A percentile compares a stretch with the other conserved stretches of the same genome.
Evolutionary conservation across 805 yeast species (phyloP).

Genomic region (Candida nitratophila): DNA sequence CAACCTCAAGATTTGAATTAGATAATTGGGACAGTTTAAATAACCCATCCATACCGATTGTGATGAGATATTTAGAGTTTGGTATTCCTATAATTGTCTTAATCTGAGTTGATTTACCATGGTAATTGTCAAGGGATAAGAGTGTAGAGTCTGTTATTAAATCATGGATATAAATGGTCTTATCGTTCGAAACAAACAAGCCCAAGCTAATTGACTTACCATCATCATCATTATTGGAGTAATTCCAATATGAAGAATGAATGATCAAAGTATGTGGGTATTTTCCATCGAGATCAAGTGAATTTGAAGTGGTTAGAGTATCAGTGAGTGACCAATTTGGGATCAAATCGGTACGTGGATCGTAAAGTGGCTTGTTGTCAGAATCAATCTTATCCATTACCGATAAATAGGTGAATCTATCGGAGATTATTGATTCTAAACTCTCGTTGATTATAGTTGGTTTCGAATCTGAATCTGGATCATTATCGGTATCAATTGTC

Average conservation of each 20-base stretch:
- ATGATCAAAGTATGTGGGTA: slow-evolving; percentile 20
- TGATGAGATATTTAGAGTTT: slow-evolving; percentile 14
- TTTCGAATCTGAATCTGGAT: too few species aligned
- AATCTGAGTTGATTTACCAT: slow-evolving; percentile 13
- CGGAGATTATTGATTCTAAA: slow-evolving; percentile 27
- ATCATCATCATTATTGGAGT: slow-evolving; percentile 4
- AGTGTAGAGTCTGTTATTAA: slow-evolving; percentile 9
- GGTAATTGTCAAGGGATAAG: slow-evolving; percentile 5
- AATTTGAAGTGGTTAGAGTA: background rate
- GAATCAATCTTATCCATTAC: slow-evolving; percentile 5
- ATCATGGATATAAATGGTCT: slow-evolving; percentile 18
- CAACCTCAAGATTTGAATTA: background rate
- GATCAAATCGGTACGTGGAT: slow-evolving; percentile 6
- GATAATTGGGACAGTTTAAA: slow-evolving; percentile 7
- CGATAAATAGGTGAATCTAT: slow-evolving; percentile 22
- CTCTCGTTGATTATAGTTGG: slow-evolving; percentile 29
- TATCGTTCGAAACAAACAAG: slow-evolving; percentile 22
- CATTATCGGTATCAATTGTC: slow-evolving; percentile 7
- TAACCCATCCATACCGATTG: slow-evolving; percentile 28
- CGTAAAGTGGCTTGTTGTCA: background rate
- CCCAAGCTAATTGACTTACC: slow-evolving; percentile 4
- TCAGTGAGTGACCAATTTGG: background rate
- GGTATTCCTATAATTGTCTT: slow-evolving; percentile 16
- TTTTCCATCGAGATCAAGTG: slow-evolving; percentile 1
- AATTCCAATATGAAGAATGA: slow-evolving; percentile 9